These are phyloP conservation scores for Didymella arachidicola DNA, from an alignment of 2,329 filamentous ascomycete species.

Conservation along the genomic window DNA sequence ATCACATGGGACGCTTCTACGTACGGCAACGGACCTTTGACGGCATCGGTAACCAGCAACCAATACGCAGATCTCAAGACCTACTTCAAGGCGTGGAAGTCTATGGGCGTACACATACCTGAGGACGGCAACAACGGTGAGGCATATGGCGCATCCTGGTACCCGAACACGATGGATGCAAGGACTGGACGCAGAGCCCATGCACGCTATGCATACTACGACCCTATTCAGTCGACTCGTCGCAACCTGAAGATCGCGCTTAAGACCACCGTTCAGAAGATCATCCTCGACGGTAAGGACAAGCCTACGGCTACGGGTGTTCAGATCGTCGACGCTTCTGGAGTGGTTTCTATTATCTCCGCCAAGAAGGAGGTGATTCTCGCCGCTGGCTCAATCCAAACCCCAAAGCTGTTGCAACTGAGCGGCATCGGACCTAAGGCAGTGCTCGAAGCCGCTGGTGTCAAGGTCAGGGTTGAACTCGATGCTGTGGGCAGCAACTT, in stretches of 20 bases:
- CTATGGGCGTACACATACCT: slow-evolving; percentile 25
- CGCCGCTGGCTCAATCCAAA: slow-evolving; percentile 64
- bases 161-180: slow-evolving; percentile 37
- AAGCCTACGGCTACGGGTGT: slow-evolving; percentile 28
- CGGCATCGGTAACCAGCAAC: slow-evolving; percentile 33
- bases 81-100: slow-evolving; percentile 37
- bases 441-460: slow-evolving; percentile 37
- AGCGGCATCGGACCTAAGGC: slow-evolving; percentile 42
- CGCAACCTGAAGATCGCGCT: slow-evolving; percentile 39
- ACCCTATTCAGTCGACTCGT: slow-evolving; percentile 32
- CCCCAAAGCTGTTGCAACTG: slow-evolving; percentile 61
- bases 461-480: slow-evolving; percentile 37
- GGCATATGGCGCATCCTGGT: slow-evolving; percentile 34
- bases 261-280: slow-evolving; percentile 28
- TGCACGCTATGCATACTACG: slow-evolving; percentile 42
- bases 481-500: slow-evolving; percentile 47
- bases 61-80: slow-evolving; percentile 40
- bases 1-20: slow-evolving; percentile 38
- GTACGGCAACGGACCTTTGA: slow-evolving; percentile 38
- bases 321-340: slow-evolving; percentile 24
- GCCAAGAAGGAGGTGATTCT: slow-evolving; percentile 63
- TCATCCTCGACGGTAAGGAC: slow-evolving; percentile 28
- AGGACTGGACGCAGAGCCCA: slow-evolving; percentile 32
- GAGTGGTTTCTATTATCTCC: slow-evolving; percentile 23
- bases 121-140: slow-evolving; percentile 34